Conservation (phyloP, 306 rosid genomes). For the Begonia fuchsioides region DNA sequence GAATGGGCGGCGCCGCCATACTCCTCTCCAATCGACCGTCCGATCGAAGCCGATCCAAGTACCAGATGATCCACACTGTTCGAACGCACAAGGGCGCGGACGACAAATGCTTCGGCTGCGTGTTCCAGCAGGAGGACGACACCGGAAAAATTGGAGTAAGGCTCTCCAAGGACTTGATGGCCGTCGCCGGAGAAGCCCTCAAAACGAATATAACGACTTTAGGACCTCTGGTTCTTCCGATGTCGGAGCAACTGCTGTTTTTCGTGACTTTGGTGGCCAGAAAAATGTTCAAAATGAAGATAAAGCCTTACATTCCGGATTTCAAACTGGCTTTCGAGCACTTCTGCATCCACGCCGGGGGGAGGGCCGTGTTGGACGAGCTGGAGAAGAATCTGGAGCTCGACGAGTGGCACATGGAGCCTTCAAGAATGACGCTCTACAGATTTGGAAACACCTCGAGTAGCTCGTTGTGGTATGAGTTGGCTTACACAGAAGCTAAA, state of each 20-base stretch:
- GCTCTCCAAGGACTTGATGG: slow-evolving; percentile 76
- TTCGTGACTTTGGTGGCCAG: slow-evolving; percentile 42
- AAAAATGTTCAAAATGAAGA: slow-evolving; percentile 44
- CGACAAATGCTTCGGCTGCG: slow-evolving; percentile 45
- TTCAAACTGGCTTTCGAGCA: slow-evolving; percentile 85
- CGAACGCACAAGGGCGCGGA: slow-evolving; percentile 76
- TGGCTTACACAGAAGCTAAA: slow-evolving; percentile 72
- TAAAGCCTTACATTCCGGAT: slow-evolving; percentile 67
- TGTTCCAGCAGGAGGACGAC: slow-evolving; percentile 62
- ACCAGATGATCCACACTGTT: slow-evolving; percentile 65
- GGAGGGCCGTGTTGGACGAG: slow-evolving; percentile 71
- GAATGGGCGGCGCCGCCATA: slow-evolving; percentile 82
- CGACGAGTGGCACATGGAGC: slow-evolving; percentile 84
- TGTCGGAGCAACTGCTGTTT: slow-evolving; percentile 72
- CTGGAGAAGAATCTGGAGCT: slow-evolving; percentile 64
- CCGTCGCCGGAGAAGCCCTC: slow-evolving; percentile 73
- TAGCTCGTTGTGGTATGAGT: slow-evolving; percentile 81
- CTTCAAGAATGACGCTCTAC: slow-evolving; percentile 75
- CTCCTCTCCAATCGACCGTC: slow-evolving; percentile 46
- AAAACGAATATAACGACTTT: slow-evolving; percentile 83
- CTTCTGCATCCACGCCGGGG: slow-evolving; percentile 79
- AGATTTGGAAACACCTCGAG: slow-evolving; percentile 86
- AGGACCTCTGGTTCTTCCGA: slow-evolving; percentile 71
- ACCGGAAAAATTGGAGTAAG: slow-evolving; percentile 38
- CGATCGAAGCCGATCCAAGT: slow-evolving; percentile 46